These are phyloP conservation scores for Alternaria arborescens DNA, from an alignment of 2,329 filamentous ascomycete species.

Conservation along the genomic window DNA sequence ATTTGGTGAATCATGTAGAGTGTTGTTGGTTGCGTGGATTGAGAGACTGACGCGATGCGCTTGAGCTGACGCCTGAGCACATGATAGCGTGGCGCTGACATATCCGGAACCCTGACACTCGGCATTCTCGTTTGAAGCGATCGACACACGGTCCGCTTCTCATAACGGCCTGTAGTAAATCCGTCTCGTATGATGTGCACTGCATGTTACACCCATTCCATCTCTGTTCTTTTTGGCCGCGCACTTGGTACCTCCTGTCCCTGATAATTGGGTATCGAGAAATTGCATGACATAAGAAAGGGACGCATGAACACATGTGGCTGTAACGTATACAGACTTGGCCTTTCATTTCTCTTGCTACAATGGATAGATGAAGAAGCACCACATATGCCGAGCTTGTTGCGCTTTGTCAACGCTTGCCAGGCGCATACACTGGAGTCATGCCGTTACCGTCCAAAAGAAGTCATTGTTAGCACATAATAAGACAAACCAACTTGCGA, in stretches of 20 bases:
- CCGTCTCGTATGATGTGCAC: not conserved
- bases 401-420: not conserved
- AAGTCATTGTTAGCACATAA: not conserved
- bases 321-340: not conserved
- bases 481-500: not conserved
- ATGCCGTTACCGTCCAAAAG: not conserved
- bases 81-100: conserved; percentile 38
- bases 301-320: not conserved
- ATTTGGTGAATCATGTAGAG: conserved; percentile 13
- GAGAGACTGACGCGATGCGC: conserved; percentile 28
- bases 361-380: no score
- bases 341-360: no score
- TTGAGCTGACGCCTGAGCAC: conserved; percentile 38
- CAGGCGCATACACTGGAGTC: not conserved
- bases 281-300: not conserved
- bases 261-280: not conserved
- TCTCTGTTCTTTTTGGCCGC: not conserved
- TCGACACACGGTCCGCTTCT: not conserved
- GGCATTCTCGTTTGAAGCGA: conserved; percentile 8
- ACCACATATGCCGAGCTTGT: not conserved
- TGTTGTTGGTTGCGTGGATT: not conserved
- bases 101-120: conserved; percentile 20
- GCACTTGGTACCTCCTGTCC: no score
- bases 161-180: not conserved
- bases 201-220: not conserved